Evolutionary conservation across 2,329 filamentous ascomycete genomes (phyloP), one percentile per base, ranked within the genome.

Genomic region (Fusarium lyarnte): DNA sequence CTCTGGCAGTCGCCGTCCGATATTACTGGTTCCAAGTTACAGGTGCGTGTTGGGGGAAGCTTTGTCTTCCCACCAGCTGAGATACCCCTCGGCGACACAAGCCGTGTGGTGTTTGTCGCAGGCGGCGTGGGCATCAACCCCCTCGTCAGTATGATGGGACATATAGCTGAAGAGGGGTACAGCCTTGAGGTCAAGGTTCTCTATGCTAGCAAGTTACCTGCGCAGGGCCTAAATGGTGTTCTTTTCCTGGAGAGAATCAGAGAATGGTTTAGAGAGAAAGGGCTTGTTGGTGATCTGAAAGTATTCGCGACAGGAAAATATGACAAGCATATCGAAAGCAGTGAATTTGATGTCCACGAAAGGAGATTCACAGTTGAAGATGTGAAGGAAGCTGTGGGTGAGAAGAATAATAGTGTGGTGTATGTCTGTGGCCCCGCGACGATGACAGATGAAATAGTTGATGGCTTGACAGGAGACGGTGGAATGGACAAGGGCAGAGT

Each of bases 121-220:
- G 94, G 93, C 2, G 94, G 94, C 3, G 91, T 97, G 27, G 94
- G 94, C 1, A 91, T 97, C 63, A 97, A 97, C 76, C 93, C 93
- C 1, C 82, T 95, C 9, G 88, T 94, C 62, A 93, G 92, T 60
- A 95, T 95, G 79, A 82, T 94, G 53, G 86, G 88, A 21, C 86
- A 88, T 67, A 83, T 94, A 11, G 85, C 85, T 29, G 82, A 82
- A 47, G 42, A 61, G n/a, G 43, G 42, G 16, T 59, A 79, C 27
- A 36, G 23, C 17, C 60, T 63, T 14, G 81, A 88, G 19, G 86
- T 93, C 21, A 83, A 85, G 45, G 84, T 94, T 63, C 74, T 95
- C 36, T 95, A 95, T 79, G 88, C 88, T 6, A 88, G 83, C 29
- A 84, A 83, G 64, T 71, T 78, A 78, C 64, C 81, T 69, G 6